phyloP scores from a whole-genome alignment of 148 eudicot genomes.

The Nepenthes gracilis region DNA sequence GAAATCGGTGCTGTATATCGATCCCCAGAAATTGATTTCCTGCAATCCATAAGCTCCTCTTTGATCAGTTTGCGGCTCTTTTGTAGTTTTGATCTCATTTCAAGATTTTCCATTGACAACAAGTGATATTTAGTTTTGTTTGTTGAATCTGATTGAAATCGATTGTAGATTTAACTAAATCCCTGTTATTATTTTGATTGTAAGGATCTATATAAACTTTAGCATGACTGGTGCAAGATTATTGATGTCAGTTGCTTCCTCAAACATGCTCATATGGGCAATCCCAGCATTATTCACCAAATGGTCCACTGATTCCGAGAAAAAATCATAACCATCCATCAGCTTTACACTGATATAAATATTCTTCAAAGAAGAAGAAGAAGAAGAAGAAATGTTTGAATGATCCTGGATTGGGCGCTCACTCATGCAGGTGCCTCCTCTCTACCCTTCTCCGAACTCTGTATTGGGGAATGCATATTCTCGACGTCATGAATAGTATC shows the following conservation, averaged over 20 bases:
- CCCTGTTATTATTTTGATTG: too few species aligned
- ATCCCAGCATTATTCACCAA: conserved; percentile 66
- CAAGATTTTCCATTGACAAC: not conserved
- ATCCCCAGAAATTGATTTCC: conserved; percentile 79
- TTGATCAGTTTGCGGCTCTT: not conserved
- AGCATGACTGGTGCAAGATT: conserved; percentile 48
- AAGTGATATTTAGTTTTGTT: not conserved
- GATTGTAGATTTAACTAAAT: too few species aligned
- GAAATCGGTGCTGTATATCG: conserved; percentile 34
- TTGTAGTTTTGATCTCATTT: not conserved
- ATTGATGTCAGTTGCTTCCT: conserved; percentile 34
- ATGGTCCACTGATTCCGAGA: conserved; percentile 47
- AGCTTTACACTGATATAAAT: not conserved
- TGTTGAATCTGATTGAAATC: too few species aligned
- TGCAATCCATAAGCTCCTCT: conserved; percentile 7
- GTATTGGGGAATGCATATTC: too few species aligned
- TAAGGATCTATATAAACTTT: not conserved
- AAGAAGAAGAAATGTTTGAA: not conserved
- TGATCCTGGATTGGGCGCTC: too few species aligned
- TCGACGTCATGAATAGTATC: too few species aligned
- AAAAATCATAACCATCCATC: not conserved
- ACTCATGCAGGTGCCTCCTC: too few species aligned
- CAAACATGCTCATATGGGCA: conserved; percentile 24
- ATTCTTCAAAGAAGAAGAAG: not conserved
- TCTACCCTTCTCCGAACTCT: too few species aligned